Percentiles rank a stretch among this genome's conserved stretches.
Conservation (phyloP, 352 stramenopile species). For the Elongisporangium prolatum region DNA sequence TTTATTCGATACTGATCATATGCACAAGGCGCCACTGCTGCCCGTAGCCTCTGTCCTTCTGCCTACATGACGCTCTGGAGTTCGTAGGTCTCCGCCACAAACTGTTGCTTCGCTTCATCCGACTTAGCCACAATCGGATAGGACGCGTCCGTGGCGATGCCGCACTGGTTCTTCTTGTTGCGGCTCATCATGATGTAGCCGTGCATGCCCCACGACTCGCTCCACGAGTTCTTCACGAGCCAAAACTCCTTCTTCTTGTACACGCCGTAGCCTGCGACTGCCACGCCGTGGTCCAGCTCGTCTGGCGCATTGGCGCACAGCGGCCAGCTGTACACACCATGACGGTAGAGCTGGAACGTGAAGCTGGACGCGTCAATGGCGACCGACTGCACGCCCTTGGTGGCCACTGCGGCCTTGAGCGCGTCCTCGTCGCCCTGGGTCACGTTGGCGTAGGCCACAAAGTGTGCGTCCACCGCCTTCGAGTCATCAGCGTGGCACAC, state of each 20-base stretch:
- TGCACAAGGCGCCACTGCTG: background rate
- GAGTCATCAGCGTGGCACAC: constrained; percentile 26
- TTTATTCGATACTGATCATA: background rate
- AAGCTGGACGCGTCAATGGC: constrained; percentile 83
- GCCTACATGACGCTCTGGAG: constrained; percentile 12
- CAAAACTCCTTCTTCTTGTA: constrained; percentile 91
- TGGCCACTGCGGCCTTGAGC: constrained; percentile 84
- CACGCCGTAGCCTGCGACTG: constrained; percentile 90
- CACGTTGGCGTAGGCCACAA: constrained; percentile 59
- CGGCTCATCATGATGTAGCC: constrained; percentile 85
- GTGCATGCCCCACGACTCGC: constrained; percentile 80
- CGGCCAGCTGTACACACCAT: constrained; percentile 55
- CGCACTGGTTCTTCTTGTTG: constrained; percentile 90
- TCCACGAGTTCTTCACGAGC: constrained; percentile 95
- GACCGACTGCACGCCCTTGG: constrained; percentile 80
- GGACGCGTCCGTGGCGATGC: constrained; percentile 87
- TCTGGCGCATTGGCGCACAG: constrained; percentile 28
- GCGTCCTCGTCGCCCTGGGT: constrained; percentile 67
- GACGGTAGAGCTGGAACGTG: constrained; percentile 77
- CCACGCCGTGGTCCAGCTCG: constrained; percentile 93
- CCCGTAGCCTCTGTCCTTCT: too few relatives aligned
- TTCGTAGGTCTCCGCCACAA: constrained; percentile 1
- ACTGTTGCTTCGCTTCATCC: constrained; percentile 6
- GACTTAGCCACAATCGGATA: constrained; percentile 52
- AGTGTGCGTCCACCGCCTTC: constrained; percentile 16